Evolutionary conservation across 2,329 filamentous ascomycete species (phyloP).

Genomic region (Fusarium sp.): DNA sequence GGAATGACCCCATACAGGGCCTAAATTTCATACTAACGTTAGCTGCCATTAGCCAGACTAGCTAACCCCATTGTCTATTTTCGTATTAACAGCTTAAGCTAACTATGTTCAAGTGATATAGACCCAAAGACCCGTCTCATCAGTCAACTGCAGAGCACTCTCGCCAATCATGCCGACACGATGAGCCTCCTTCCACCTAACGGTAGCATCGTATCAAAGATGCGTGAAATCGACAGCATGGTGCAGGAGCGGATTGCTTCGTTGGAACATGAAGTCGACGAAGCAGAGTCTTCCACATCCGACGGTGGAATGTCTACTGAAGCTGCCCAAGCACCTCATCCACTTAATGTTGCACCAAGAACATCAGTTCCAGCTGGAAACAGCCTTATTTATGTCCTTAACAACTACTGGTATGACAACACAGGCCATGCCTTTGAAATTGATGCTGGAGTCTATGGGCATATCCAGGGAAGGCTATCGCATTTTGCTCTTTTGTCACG

Average conservation of each 20-base stretch:
- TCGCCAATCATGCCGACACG: neutral
- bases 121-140: neutral
- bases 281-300: neutral
- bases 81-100: neutral
- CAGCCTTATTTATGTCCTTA: too few species aligned
- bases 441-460: too few species aligned
- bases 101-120: neutral
- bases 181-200: neutral
- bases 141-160: neutral
- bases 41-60: neutral
- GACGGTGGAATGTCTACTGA: neutral
- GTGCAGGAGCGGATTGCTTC: neutral
- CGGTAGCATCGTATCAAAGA: neutral
- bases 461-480: neutral
- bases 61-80: neutral
- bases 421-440: too few species aligned
- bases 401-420: too few species aligned
- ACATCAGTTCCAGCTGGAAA: neutral
- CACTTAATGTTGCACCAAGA: neutral
- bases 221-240: neutral
- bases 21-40: too few species aligned
- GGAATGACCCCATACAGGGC: neutral
- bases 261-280: neutral
- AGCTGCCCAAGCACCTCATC: neutral
- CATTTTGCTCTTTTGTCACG: neutral